phyloP scores from a whole-genome alignment of 2,329 filamentous ascomycete genomes.

The Aureobasidium namibiae region DNA sequence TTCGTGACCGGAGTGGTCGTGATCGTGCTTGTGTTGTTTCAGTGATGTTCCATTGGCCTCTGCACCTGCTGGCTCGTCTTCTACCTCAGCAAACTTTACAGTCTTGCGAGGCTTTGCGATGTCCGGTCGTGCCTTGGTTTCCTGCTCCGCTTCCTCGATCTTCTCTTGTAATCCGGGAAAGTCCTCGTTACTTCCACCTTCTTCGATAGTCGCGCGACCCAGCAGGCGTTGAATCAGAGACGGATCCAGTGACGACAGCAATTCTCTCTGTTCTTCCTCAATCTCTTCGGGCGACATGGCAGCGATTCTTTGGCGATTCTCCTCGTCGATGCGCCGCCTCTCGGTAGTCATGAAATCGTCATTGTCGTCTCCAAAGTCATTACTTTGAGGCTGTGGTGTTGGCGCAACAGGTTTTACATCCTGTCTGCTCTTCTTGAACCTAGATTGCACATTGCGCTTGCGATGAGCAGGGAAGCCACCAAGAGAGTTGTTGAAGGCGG shows the following conservation, averaged over 20 bases:
- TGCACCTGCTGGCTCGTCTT: background rate
- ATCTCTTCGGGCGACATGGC: constrained; percentile 79
- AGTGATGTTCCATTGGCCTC: background rate
- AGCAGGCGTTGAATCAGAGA: constrained; percentile 69
- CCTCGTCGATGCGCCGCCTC: constrained; percentile 65
- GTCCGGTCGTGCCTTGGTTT: background rate
- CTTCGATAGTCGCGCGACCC: constrained; percentile 66
- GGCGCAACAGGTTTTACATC: background rate
- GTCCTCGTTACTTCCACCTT: constrained; percentile 41
- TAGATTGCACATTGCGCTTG: constrained; percentile 62
- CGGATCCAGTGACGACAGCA: constrained; percentile 71
- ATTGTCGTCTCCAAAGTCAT: background rate
- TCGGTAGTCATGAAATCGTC: constrained; percentile 30
- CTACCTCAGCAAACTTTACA: constrained; percentile 9
- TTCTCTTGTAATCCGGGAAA: constrained; percentile 18
- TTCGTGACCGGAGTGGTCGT: background rate
- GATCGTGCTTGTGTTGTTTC: background rate
- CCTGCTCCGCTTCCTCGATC: background rate
- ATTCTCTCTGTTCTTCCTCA: constrained; percentile 66
- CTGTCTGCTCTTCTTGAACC: constrained; percentile 58
- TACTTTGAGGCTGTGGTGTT: background rate
- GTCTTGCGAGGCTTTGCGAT: constrained; percentile 1
- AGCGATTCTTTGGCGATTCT: constrained; percentile 67
- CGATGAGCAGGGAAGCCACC: constrained; percentile 86
- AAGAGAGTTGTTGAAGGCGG: constrained; percentile 48